Percentiles rank a stretch among this genome's conserved stretches.
phyloP scores from a whole-genome alignment of 129 eudicot genomes.

The carrot (Daucus carota) region DH1_v3.0 NC_030384.2:41994501-41995000 shows the following conservation, averaged over 20 bases:
- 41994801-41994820: background rate
- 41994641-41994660: background rate
- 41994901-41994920: background rate
- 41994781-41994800: background rate
- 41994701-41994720: background rate
- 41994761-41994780: background rate
- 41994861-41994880: background rate
- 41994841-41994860: background rate
- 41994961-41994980: constrained; percentile 79
- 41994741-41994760: background rate
- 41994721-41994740: background rate
- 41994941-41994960: background rate
- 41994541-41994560: background rate
- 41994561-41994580: background rate
- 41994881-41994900: background rate
- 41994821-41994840: background rate
- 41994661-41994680: background rate
- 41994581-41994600: background rate
- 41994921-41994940: background rate
- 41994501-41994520: background rate
- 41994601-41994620: background rate
- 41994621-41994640: background rate
- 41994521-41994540: background rate
- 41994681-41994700: background rate
- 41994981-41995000: constrained; percentile 47